Percentiles rank a stretch among this genome's conserved stretches.
Evolutionary conservation across 371 early-diverging fungal species (phyloP).

Genomic region (Mortierella sp.): DNA sequence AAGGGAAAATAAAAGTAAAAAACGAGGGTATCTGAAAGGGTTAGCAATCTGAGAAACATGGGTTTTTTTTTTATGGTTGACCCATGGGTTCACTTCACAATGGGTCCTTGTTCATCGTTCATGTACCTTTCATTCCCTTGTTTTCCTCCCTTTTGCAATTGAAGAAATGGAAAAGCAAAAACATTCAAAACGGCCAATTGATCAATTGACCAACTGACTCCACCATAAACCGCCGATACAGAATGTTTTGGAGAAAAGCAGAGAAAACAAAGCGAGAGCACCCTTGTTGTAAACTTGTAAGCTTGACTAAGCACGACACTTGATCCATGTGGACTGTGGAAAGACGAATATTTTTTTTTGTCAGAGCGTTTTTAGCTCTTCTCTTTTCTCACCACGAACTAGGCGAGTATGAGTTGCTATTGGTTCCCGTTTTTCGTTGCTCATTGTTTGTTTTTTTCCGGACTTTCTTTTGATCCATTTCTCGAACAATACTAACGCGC

Average conservation of each 20-base stretch:
- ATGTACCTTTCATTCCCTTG: neutral
- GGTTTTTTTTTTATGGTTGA: neutral
- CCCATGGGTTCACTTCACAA: neutral
- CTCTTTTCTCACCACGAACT: too few species aligned
- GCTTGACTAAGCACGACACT: neutral
- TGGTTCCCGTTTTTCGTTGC: neutral
- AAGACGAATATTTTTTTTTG: neutral
- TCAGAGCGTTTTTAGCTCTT: neutral
- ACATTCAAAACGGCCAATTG: conserved; percentile 7
- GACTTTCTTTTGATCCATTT: neutral
- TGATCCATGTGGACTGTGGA: neutral
- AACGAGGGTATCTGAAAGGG: neutral
- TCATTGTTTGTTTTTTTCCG: neutral
- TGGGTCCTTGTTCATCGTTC: neutral
- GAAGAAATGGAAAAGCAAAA: neutral
- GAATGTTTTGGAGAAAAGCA: neutral
- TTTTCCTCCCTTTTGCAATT: neutral
- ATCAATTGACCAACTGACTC: too few species aligned
- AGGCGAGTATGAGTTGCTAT: too few species aligned
- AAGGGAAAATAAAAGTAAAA: neutral
- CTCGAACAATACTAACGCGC: too few species aligned
- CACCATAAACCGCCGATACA: too few species aligned
- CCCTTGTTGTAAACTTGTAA: neutral
- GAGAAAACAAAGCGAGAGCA: too few species aligned
- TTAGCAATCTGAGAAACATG: neutral